These are phyloP conservation scores for Eucalyptus marginata DNA, from an alignment of 345 rosid species.

Conservation along the genomic window DNA sequence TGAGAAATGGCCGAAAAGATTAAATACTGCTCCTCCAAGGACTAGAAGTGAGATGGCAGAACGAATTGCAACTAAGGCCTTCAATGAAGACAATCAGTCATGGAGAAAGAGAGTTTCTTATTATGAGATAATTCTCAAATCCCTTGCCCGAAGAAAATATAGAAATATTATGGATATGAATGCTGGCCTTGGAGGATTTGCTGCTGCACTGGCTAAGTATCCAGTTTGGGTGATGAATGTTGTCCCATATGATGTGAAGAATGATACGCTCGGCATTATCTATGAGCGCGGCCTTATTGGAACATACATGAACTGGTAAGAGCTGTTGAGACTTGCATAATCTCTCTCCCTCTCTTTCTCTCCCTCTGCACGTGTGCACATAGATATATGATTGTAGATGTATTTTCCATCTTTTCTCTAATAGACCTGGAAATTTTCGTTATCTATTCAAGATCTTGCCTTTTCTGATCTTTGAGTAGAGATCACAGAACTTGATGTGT, in stretches of 20 bases:
- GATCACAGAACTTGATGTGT: not conserved
- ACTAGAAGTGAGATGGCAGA: conserved; percentile 8
- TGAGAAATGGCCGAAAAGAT: conserved; percentile 40
- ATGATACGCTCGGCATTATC: conserved; percentile 38
- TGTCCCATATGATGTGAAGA: conserved; percentile 30
- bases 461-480: not conserved
- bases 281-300: conserved; percentile 69
- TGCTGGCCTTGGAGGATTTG: conserved; percentile 60
- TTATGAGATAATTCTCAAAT: conserved; percentile 28
- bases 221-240: conserved; percentile 75
- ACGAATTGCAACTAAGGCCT: conserved; percentile 16
- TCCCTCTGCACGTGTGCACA: not conserved
- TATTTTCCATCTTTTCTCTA: not conserved
- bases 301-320: conserved; percentile 68
- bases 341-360: not conserved
- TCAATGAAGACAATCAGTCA: conserved; percentile 18
- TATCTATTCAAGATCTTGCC: not conserved
- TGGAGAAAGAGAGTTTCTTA: conserved; percentile 33
- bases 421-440: not conserved
- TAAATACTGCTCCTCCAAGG: conserved; percentile 25
- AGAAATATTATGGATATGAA: conserved; percentile 73
- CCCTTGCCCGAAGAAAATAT: conserved; percentile 22
- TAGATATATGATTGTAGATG: not conserved
- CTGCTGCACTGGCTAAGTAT: conserved; percentile 38
- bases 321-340: not conserved